These are phyloP conservation scores for Euphrasia confusa DNA, from an alignment of 257 asterid species.

Conservation along the genomic window DNA sequence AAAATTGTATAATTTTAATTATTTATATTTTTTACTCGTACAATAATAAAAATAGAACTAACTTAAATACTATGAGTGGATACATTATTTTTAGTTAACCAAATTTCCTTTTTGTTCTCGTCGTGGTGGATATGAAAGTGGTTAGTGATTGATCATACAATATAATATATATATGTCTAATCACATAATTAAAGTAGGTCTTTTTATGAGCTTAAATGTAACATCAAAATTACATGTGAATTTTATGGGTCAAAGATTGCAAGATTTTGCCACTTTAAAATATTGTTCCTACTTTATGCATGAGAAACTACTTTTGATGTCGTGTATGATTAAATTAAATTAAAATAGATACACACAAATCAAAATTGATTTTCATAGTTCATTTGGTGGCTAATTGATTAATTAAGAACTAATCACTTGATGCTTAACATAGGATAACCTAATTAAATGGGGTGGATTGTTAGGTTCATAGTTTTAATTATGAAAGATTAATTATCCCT, in stretches of 20 bases:
- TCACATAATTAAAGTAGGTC: too few species aligned
- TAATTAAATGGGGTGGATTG: not conserved
- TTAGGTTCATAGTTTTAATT: not conserved
- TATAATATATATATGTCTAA: too few species aligned
- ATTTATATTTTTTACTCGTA: too few species aligned
- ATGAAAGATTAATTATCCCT: too few species aligned
- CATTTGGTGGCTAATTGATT: slow-evolving; percentile 9
- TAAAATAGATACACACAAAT: not conserved
- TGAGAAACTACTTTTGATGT: slow-evolving; percentile 17
- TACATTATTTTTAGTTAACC: too few species aligned
- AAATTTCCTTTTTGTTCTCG: too few species aligned
- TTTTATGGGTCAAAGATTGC: slow-evolving; percentile 22
- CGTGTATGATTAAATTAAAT: slow-evolving; percentile 5
- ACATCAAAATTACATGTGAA: slow-evolving; percentile 15
- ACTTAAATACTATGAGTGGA: too few species aligned
- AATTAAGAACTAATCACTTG: slow-evolving; percentile 25
- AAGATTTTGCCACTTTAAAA: not conserved
- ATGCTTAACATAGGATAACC: not conserved
- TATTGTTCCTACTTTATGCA: slow-evolving; percentile 25
- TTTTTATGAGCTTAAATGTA: not conserved
- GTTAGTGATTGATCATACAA: too few species aligned
- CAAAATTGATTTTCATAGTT: not conserved
- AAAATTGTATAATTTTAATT: too few species aligned
- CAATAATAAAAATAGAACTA: too few species aligned
- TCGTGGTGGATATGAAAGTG: too few species aligned